Conservation (phyloP, 2,329 filamentous ascomycete genomes). For the Xylariaceae sp. region DNA sequence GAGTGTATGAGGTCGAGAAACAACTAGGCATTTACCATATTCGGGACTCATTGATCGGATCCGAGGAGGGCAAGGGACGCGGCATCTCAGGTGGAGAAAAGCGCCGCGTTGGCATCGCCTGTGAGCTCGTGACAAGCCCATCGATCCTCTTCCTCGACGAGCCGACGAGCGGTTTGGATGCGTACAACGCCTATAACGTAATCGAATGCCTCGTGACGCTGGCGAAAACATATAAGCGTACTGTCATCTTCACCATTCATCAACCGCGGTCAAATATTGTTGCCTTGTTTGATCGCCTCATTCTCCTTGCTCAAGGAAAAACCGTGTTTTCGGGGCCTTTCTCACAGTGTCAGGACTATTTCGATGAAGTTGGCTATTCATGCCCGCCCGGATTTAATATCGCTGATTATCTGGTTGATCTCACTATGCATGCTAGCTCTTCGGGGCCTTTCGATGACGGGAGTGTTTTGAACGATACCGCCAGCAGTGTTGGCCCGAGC, state of each 20-base stretch:
- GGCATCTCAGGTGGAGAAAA: slow-evolving; percentile 98
- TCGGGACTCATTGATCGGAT: slow-evolving; percentile 90
- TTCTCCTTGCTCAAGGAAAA: slow-evolving; percentile 82
- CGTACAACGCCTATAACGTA: slow-evolving; percentile 97
- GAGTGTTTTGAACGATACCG: slow-evolving; percentile 49
- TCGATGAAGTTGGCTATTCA: slow-evolving; percentile 84
- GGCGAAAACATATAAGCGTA: slow-evolving; percentile 94
- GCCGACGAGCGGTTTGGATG: slow-evolving; percentile 91
- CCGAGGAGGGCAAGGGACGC: slow-evolving; percentile 87
- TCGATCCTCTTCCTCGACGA: slow-evolving; percentile 97
- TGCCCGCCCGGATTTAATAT: slow-evolving; percentile 98
- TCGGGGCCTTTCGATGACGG: slow-evolving; percentile 58
- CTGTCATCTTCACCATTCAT: slow-evolving; percentile 97
- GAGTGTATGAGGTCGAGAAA: slow-evolving; percentile 87
- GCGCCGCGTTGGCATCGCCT: slow-evolving; percentile 91
- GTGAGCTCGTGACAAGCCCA: slow-evolving; percentile 93
- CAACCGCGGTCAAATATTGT: slow-evolving; percentile 98
- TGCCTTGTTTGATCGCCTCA: slow-evolving; percentile 89
- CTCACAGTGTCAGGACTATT: slow-evolving; percentile 82
- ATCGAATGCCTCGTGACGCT: slow-evolving; percentile 92
- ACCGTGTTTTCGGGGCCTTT: slow-evolving; percentile 94
- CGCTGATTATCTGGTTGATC: slow-evolving; percentile 92
- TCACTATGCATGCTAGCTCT: slow-evolving; percentile 89
- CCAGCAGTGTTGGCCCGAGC: slow-evolving; percentile 68
- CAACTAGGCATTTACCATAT: slow-evolving; percentile 95